These are phyloP conservation scores for Saccharomycopsis javanensis DNA, from an alignment of 805 yeast species.

Conservation along the genomic window DNA sequence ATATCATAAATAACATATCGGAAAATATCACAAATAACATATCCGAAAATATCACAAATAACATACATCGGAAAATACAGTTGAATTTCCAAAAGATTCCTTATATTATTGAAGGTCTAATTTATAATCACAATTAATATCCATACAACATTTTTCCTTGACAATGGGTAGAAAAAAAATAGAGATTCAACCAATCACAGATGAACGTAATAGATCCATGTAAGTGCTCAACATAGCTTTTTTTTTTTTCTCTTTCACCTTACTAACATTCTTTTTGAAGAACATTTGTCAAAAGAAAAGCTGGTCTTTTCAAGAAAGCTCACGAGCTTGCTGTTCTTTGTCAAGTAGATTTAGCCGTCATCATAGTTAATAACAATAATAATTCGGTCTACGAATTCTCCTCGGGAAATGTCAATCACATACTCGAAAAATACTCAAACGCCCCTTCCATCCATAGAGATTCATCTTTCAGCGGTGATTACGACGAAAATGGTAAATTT, in stretches of 20 bases:
- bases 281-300: conserved; percentile 89
- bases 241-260: background rate
- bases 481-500: conserved; percentile 23
- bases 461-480: conserved; percentile 58
- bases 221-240: conserved; percentile 1
- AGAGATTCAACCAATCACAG: conserved; percentile 81
- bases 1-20: too few species aligned
- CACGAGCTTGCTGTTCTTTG: conserved; percentile 71
- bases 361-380: conserved; percentile 74
- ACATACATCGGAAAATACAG: too few species aligned
- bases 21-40: too few species aligned
- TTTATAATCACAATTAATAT: too few species aligned
- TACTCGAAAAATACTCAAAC: conserved; percentile 34
- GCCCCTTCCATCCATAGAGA: conserved; percentile 37
- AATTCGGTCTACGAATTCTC: conserved; percentile 73
- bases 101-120: too few species aligned
- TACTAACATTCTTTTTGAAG: conserved; percentile 22
- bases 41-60: too few species aligned
- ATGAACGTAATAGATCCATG: conserved; percentile 76
- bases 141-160: background rate
- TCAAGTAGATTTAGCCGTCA: conserved; percentile 86
- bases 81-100: too few species aligned
- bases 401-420: conserved; percentile 51
- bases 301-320: conserved; percentile 73
- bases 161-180: conserved; percentile 95